Evolutionary conservation across 1,284 basidiomycete genomes (phyloP), one percentile per base, ranked within the genome.

Genomic region (Meripilus lineatus): DNA sequence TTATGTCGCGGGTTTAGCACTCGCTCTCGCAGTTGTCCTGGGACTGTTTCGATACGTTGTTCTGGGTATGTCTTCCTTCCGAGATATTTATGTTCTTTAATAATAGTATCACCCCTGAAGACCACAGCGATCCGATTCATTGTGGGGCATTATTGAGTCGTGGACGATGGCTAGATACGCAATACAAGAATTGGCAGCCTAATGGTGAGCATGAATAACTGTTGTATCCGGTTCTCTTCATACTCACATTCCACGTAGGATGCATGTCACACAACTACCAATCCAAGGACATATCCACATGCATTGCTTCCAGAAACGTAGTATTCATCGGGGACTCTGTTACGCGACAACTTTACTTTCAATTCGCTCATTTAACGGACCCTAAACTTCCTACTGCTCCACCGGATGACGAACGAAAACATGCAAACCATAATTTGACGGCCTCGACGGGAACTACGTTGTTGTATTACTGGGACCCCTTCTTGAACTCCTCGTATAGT

Each of bases 321-420:
- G 66, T 88, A 38, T 94, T 94, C 60, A 70, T 89, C 32, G 91
- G 91, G n/a, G 91, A 94, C 64, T 92, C 89, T 17, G 77, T 86
- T 35, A 84, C 88, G 11, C 74, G 91, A 35, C 76, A 79, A 45
- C 68, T 93, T 10, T 94, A 84, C 68, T 93, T 87, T 63, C 77
- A 87, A 39, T 71, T 84, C 39, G 75, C 79, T 11, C 73, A 82
- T 42, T 57, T 74, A 26, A 56, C 84, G 17, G 86, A 89, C 57
- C 59, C 70, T 0, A 59, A 59, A 5, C 65, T 85, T 2, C 81
- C 84, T 5, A 69, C 67, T 15, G 62, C 67, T n/a, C 77, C 76
- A 25, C 63, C 72, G 3, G 67, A 77, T 40, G 72, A 79, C 41
- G 74, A 75, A 14, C 68, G 74, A 48, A 90, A 86, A 62, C 90